phyloP scores from a whole-genome alignment of 2,329 filamentous ascomycete genomes.

The Diaporthe capsici region DNA sequence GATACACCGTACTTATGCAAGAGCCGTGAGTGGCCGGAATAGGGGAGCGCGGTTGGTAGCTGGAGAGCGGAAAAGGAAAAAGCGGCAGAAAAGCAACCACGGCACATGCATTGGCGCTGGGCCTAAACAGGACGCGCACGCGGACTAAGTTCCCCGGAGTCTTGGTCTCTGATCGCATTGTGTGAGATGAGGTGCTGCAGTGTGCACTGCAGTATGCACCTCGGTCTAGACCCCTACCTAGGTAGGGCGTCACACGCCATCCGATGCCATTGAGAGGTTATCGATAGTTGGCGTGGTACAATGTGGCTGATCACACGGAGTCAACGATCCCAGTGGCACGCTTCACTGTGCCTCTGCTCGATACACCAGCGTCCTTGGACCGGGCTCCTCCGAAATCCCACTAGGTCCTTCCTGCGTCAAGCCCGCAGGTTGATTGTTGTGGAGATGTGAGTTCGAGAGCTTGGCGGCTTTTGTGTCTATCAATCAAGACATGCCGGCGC shows the following conservation, averaged over 20 bases:
- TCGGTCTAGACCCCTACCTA: constrained; percentile 21
- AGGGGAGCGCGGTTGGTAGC: background rate
- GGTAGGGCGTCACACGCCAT: constrained; percentile 13
- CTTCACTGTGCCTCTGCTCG: constrained; percentile 1
- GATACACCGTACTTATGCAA: constrained; percentile 17
- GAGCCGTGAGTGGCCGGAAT: background rate
- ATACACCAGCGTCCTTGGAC: constrained; percentile 7
- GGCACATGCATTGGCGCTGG: constrained; percentile 22
- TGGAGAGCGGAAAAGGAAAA: constrained; percentile 21
- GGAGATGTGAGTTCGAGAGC: background rate
- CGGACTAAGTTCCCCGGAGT: constrained; percentile 22
- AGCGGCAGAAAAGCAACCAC: background rate
- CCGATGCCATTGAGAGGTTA: constrained; percentile 33
- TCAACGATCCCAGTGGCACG: constrained; percentile 6
- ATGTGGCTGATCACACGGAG: constrained; percentile 20
- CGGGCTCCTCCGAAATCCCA: constrained; percentile 12
- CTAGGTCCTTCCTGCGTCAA: constrained; percentile 4
- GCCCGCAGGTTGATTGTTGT: constrained; percentile 1
- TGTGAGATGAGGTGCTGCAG: constrained; percentile 25
- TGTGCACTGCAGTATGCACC: background rate
- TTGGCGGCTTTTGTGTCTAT: background rate
- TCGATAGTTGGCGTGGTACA: constrained; percentile 30
- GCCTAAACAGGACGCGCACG: background rate
- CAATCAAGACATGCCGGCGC: constrained; percentile 9
- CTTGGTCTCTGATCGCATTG: constrained; percentile 14